Conservation (phyloP, 176 grass and related monocot species). For the Bothriochloa decipiens region DNA sequence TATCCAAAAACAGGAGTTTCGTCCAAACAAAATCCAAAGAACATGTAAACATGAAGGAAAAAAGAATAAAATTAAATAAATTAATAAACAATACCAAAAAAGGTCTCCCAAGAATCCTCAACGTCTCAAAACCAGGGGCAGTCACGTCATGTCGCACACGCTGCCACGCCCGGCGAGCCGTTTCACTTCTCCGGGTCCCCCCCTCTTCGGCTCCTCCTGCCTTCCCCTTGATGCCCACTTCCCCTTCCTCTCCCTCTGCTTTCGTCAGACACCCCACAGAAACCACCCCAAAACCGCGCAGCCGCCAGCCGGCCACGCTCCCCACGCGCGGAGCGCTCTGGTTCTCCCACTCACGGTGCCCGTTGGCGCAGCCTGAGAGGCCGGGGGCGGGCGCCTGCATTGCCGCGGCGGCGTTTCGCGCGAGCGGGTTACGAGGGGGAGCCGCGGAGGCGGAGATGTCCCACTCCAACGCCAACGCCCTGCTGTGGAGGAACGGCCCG, state of each 20-base stretch:
- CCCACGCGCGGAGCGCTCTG: background rate
- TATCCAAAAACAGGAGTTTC: background rate
- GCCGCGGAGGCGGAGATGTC: constrained; percentile 40
- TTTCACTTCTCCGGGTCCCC: background rate
- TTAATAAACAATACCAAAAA: background rate
- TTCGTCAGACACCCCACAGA: background rate
- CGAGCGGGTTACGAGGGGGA: background rate
- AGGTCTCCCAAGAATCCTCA: background rate
- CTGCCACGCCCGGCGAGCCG: constrained; percentile 1
- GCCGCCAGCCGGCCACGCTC: background rate
- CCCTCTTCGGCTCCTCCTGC: background rate
- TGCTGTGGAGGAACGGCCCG: constrained; percentile 70
- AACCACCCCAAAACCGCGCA: background rate
- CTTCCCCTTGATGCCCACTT: constrained; percentile 2
- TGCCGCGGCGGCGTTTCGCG: constrained; percentile 4
- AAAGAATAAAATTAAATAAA: background rate
- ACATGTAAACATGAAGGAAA: background rate
- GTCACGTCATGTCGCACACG: background rate
- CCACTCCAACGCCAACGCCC: constrained; percentile 47
- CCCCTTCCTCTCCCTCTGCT: background rate
- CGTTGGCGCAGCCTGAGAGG: background rate
- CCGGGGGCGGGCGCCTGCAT: background rate
- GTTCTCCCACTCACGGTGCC: background rate
- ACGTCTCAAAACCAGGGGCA: constrained; percentile 35
- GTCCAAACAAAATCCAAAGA: background rate